phyloP scores from a whole-genome alignment of 805 yeast genomes.

The Kodamaea leandrae region DNA sequence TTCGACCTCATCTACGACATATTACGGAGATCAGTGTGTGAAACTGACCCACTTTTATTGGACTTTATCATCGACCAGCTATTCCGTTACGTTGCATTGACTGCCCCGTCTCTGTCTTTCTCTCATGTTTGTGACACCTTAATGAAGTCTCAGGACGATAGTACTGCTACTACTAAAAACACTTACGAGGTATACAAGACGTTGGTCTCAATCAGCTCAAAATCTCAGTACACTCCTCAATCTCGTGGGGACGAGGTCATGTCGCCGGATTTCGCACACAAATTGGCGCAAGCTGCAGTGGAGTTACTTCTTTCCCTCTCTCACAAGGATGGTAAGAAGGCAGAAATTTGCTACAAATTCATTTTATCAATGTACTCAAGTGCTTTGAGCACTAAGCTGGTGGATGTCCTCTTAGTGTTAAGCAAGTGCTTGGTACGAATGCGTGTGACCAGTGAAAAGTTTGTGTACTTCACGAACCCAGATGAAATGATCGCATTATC shows the following conservation, averaged over 20 bases:
- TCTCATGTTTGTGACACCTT: neutral
- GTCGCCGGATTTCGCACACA: constrained; percentile 13
- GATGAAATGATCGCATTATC: constrained; percentile 66
- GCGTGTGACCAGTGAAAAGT: constrained; percentile 45
- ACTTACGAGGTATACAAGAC: constrained; percentile 7
- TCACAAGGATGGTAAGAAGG: constrained; percentile 23
- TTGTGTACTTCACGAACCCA: constrained; percentile 50
- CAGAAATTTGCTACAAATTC: constrained; percentile 26
- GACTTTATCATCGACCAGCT: constrained; percentile 26
- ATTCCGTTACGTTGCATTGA: constrained; percentile 22
- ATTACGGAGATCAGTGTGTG: constrained; percentile 26
- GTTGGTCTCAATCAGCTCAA: constrained; percentile 8
- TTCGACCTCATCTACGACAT: constrained; percentile 34
- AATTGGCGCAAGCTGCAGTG: constrained; percentile 25
- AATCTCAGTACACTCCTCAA: constrained; percentile 2
- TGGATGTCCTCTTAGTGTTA: constrained; percentile 43
- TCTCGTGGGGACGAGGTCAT: neutral
- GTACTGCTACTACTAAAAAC: neutral
- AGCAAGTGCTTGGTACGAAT: constrained; percentile 54
- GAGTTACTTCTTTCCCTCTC: constrained; percentile 25
- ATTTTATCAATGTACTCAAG: constrained; percentile 36
- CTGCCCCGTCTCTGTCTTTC: constrained; percentile 12
- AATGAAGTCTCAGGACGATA: constrained; percentile 1
- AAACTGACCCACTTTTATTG: constrained; percentile 32
- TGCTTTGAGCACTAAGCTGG: constrained; percentile 34